Evolutionary conservation across 371 early-diverging fungal genomes (phyloP), one percentile per base, ranked within the genome.

Genomic region (Polyrhizophydium stewartii): DNA sequence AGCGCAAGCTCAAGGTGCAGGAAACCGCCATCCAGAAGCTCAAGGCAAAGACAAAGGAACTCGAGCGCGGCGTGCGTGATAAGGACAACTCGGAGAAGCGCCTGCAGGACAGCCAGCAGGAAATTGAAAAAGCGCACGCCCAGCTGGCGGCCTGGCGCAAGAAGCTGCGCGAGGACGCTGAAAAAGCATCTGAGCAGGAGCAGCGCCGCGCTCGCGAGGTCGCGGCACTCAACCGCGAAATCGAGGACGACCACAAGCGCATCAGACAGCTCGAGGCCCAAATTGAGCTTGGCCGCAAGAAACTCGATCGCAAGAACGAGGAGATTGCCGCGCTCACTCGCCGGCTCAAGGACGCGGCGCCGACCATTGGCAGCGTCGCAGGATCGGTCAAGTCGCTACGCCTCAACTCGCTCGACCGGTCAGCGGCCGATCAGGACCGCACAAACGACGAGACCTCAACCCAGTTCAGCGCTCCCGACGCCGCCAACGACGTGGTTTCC

Each of bases 271-370:
- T 74, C 19, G 75, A 79, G 52, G 59, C 43, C 21, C 60, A 68
- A 64, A 51, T 68, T 31, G 68, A 74, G 53, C 27, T 58, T 19
- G 19, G 70, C 38, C 45, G 69, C 32, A 71, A 71, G 58, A 72
- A 74, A 58, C 46, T 67, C 2, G 73, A 71, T 63, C 61, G 67
- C 61, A 72, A 60, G 71, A 70, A 46, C 43, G 70, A 62, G 62
- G 74, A 72, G 61, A 50, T 66, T 19, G 47, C 65, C 19, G 50
- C 43, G 19, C 46, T 71, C 41, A 45, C 24, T 1, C 64, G 66
- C 25, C 60, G 65, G 45, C 9, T 67, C 35, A 65, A 65, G 58
- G 67, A 69, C 30, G 60, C 50, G 24, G 40, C 61, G 28, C 49
- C 22, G 35, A 7, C 35, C 28, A 47, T 47, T 10, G 7, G 10